Evolutionary conservation across 192 early-diverging fungal species (phyloP), one percentile per base, ranked within the genome.

Genomic region (Funneliformis geosporum): DNA sequence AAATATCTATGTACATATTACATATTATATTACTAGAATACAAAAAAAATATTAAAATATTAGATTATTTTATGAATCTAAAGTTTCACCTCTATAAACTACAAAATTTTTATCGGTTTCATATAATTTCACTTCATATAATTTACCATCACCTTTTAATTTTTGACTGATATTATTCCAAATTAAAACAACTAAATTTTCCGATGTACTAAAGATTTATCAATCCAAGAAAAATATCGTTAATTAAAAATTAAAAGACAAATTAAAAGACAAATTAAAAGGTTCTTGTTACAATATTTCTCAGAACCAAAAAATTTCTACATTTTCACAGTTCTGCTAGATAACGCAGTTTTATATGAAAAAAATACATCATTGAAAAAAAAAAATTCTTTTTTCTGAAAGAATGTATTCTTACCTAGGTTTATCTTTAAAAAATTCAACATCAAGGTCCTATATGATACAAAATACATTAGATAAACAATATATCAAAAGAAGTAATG

Each of bases 81-180:
- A 33, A 33, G 80, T 84, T 78, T 94, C 92, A 21, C 93, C 93
- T 44, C 89, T 84, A 74, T 92, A 94, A 21, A 88, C 85, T 9
- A 93, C 91, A 12, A 85, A 80, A 79, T 94, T 94, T 73, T 86
- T 88, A 38, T 90, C 90, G 9, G 93, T 94, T 81, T 94, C 93
- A 67, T 89, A 81, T 18, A 94, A 43, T 75, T 85, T 84, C 42
- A 94, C 89, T 72, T 92, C 88, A 64, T 90, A 84, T 40, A 92
- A 71, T 23, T 68, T 18, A 21, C 50, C 50, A 7, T 55, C n/a
- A n/a, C n/a, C 5, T 1, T 55, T 6, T 21, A 16, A 55, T 18
- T 21, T 18, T 55, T 21, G 16, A 16, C 8, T 5, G 38, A 61
- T 55, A 25, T 8, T 25, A 14, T 70, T 5, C 60, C 66, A 68